Percentiles rank a stretch among this genome's conserved stretches.
Conservation (phyloP, 352 stramenopile species). For the Phytophthora chlamydospora region DNA sequence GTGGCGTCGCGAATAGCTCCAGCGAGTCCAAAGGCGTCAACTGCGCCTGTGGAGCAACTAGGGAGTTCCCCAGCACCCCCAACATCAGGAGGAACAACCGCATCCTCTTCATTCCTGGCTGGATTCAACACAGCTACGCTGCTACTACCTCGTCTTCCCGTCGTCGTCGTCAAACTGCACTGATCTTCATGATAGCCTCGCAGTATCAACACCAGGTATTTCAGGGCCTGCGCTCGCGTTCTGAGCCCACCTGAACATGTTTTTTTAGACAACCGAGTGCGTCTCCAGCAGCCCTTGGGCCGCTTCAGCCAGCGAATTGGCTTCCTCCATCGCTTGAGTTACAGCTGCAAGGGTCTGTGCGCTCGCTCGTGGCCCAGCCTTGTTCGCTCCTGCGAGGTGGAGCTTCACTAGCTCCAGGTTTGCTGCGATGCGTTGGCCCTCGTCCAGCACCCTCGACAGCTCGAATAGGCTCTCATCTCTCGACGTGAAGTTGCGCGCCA, state of each 20-base stretch:
- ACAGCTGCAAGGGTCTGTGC: slow-evolving; percentile 35
- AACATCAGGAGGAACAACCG: slow-evolving; percentile 2
- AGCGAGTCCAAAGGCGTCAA: slow-evolving; percentile 12
- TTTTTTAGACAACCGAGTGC: slow-evolving; percentile 29
- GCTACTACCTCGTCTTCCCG: not conserved
- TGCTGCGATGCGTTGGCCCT: slow-evolving; percentile 33
- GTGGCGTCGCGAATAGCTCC: slow-evolving; percentile 40
- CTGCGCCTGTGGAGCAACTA: not conserved
- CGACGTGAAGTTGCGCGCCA: slow-evolving; percentile 57
- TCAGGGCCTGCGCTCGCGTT: slow-evolving; percentile 3
- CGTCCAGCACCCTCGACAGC: slow-evolving; percentile 49
- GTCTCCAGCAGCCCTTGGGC: slow-evolving; percentile 39
- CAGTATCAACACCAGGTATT: slow-evolving; percentile 7
- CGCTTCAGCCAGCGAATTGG: slow-evolving; percentile 22
- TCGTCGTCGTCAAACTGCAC: slow-evolving; percentile 1
- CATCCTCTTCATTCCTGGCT: slow-evolving; percentile 10
- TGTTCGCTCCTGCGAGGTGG: slow-evolving; percentile 39
- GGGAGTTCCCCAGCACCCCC: not conserved
- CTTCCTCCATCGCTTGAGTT: slow-evolving; percentile 36
- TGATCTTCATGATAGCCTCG: not conserved
- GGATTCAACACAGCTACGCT: too few species aligned
- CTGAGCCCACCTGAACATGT: slow-evolving; percentile 13
- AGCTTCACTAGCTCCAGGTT: slow-evolving; percentile 63
- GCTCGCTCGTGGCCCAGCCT: slow-evolving; percentile 15
- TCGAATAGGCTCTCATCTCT: slow-evolving; percentile 58